These are phyloP conservation scores for Rhodomyrtus psidioides DNA, from an alignment of 441 rosid species.

Conservation along the genomic window DNA sequence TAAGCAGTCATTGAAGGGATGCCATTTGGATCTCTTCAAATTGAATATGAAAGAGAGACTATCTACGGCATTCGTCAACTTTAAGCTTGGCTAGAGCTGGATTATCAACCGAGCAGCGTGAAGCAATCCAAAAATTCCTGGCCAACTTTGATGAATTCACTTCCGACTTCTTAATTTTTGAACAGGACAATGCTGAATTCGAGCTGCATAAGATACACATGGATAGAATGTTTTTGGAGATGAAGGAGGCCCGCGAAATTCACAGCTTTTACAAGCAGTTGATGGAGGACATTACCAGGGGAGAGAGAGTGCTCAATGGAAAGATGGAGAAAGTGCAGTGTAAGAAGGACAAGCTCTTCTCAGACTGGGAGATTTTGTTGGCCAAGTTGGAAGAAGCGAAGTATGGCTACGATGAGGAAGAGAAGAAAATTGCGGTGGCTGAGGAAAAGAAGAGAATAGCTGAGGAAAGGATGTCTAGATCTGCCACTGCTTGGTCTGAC, in stretches of 20 bases:
- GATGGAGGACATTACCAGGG: neutral
- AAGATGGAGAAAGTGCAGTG: neutral
- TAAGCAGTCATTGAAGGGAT: constrained; percentile 3
- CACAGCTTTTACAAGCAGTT: neutral
- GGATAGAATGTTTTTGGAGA: neutral
- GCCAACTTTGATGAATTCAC: neutral
- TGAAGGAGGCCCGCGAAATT: neutral
- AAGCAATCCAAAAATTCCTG: neutral
- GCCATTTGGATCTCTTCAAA: neutral
- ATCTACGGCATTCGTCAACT: neutral
- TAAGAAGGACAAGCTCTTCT: neutral
- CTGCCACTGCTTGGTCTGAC: neutral
- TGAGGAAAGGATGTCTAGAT: neutral
- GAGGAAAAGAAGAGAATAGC: neutral
- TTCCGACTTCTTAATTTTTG: neutral
- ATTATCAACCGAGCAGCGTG: neutral
- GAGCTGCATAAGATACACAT: neutral
- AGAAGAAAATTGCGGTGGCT: neutral
- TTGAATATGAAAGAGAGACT: constrained; percentile 1
- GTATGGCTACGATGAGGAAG: neutral
- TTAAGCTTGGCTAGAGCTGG: neutral
- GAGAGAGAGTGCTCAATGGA: neutral
- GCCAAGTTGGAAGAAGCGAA: neutral
- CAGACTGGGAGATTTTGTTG: neutral
- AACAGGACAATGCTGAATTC: neutral